phyloP scores from a whole-genome alignment of 805 yeast genomes.

The Candida stauntonica region DNA sequence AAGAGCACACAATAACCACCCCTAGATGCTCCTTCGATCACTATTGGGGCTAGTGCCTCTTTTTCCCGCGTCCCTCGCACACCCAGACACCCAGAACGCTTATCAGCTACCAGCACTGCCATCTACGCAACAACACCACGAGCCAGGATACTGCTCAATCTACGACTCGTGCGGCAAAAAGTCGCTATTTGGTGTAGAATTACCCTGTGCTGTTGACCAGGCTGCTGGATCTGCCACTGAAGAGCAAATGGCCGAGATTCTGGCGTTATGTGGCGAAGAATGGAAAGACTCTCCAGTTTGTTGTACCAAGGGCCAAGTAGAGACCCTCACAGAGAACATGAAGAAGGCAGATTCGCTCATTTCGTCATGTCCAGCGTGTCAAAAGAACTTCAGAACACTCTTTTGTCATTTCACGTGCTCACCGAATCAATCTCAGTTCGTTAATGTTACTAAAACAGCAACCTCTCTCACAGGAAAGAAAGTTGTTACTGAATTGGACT shows the following conservation, averaged over 20 bases:
- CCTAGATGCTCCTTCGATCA: neutral
- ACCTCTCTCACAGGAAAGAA: conserved; percentile 44
- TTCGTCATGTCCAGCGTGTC: conserved; percentile 92
- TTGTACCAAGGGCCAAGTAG: conserved; percentile 64
- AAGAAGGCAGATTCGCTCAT: conserved; percentile 76
- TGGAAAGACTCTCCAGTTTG: conserved; percentile 58
- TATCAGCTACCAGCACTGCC: too few species aligned
- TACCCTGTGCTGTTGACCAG: conserved; percentile 70
- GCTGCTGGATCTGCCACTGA: conserved; percentile 44
- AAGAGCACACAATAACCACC: neutral
- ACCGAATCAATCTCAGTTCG: conserved; percentile 71
- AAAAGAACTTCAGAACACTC: conserved; percentile 74
- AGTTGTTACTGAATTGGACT: conserved; percentile 69
- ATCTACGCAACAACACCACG: conserved; percentile 3
- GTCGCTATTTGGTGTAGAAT: conserved; percentile 67
- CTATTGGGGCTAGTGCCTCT: neutral
- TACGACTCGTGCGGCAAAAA: conserved; percentile 68
- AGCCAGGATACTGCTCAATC: conserved; percentile 29
- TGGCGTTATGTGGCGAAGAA: conserved; percentile 66
- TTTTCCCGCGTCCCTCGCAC: neutral
- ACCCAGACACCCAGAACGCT: too few species aligned
- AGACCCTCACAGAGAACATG: conserved; percentile 50
- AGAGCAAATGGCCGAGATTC: conserved; percentile 41
- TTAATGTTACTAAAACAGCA: conserved; percentile 54
- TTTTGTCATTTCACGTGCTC: conserved; percentile 91